Evolutionary conservation across 441 rosid species (phyloP), one percentile per base, ranked within the genome.

Genomic region (Hura crepitans): DNA sequence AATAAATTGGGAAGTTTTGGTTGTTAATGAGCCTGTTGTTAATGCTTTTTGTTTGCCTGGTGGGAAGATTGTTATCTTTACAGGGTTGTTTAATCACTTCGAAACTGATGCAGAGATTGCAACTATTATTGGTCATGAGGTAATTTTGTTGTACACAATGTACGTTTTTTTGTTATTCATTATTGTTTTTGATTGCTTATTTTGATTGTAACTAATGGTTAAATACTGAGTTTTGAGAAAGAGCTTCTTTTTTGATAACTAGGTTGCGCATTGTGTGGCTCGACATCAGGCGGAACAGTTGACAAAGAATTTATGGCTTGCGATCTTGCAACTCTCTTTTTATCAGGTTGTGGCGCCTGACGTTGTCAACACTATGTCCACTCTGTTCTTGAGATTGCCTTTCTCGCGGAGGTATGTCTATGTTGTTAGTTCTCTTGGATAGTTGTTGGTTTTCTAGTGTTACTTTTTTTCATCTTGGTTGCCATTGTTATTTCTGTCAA

Each of bases 251-350:
- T 56, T 45, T 66, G 73, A 56, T 33, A 46, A 63, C 53, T 81
- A 95, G 99, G 89, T 95, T 73, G 98, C 85, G 30, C 97, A 90
- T 86, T 95, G 89, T 11, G 96, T 95, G 75, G 98, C 93, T n/a
- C 80, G 98, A 72, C 98, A 92, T 82, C 58, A 65, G 55, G 96
- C 96, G 0, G 98, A 95, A 77, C 65, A 72, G 30, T 66, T 92
- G 53, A 88, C 98, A 15, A 89, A 85, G 83, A 87, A 90, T 71
- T 81, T 95, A 54, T 90, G 97, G 96, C 77, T 90, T 75, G 79
- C 89, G n/a, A 84, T 92, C 65, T 72, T 87, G 56, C 96, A 90
- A 66, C 54, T 95, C 58, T 69, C 85, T 60, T 89, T 92, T 23
- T 87, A 80, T 78, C 95, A 90, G 85, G 90, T 90, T 37, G 39